These are phyloP conservation scores for Phytophthora aleatoria DNA, from an alignment of 352 stramenopile species.

Conservation along the genomic window DNA sequence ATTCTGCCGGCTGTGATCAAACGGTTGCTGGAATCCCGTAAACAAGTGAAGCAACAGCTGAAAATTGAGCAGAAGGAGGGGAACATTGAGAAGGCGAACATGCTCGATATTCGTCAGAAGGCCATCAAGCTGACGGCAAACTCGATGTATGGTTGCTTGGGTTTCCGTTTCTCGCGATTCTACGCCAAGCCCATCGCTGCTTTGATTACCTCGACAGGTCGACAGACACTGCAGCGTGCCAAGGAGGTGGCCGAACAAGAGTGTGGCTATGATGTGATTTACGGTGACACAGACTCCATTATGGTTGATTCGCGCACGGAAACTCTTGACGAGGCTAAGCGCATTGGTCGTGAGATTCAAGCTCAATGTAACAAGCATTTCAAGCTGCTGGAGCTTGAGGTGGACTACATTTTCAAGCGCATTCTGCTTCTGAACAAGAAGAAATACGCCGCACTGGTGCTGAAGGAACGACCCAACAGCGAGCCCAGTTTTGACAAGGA, in stretches of 20 bases:
- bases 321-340: constrained; percentile 92
- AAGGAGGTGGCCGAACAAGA: constrained; percentile 97
- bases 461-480: constrained; percentile 82
- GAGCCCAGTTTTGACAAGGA: constrained; percentile 93
- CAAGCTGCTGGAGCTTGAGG: constrained; percentile 98
- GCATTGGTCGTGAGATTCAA: constrained; percentile 96
- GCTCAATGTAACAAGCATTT: constrained; percentile 99
- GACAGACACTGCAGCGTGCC: constrained; percentile 98
- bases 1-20: constrained; percentile 98
- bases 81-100: constrained; percentile 80
- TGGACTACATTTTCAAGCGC: constrained; percentile 99
- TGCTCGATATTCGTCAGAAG: constrained; percentile 99
- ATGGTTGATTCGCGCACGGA: constrained; percentile 98
- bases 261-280: constrained; percentile 99
- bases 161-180: constrained; percentile 98
- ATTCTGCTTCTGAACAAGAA: constrained; percentile 99
- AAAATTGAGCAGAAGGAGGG: constrained; percentile 93
- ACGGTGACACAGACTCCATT: constrained; percentile 99
- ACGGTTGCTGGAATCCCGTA: constrained; percentile 96
- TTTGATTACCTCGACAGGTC: constrained; percentile 98
- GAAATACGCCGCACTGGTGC: constrained; percentile 98
- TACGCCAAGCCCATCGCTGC: constrained; percentile 99
- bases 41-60: constrained; percentile 97
- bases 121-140: constrained; percentile 99
- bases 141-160: constrained; percentile 99